phyloP scores from a whole-genome alignment of 1,284 basidiomycete species.

The Ceratorhiza oryzae-sativae region DNA sequence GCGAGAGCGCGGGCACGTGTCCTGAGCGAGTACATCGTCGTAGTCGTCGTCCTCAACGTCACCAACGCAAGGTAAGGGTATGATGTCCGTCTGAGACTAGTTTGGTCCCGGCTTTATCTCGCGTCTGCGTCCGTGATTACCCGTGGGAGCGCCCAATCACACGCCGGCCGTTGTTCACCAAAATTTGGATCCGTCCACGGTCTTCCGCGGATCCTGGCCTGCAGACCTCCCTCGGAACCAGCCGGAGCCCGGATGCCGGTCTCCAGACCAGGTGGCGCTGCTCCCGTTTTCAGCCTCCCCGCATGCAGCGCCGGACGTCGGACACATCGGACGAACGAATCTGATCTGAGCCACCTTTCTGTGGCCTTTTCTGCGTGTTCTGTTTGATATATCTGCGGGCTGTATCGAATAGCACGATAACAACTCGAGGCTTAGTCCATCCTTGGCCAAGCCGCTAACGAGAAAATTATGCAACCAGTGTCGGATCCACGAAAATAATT shows the following conservation, averaged over 20 bases:
- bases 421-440: no score
- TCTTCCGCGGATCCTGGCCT: slow-evolving; percentile 15
- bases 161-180: slow-evolving; percentile 8
- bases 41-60: background rate
- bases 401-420: no score
- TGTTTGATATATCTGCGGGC: no score
- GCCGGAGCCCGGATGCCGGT: slow-evolving; percentile 11
- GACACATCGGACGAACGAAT: slow-evolving; percentile 8
- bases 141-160: slow-evolving; percentile 34
- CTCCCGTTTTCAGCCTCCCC: no score
- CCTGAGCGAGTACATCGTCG: slow-evolving; percentile 16
- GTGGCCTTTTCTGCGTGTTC: no score
- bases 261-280: background rate
- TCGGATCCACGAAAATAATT: no score
- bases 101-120: slow-evolving; percentile 35
- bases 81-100: background rate
- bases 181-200: slow-evolving; percentile 21
- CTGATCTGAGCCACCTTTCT: background rate
- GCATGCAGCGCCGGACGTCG: background rate
- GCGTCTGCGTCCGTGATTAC: background rate
- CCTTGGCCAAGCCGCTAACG: no score
- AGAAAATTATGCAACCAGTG: no score
- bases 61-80: background rate
- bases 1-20: slow-evolving; percentile 25
- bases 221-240: slow-evolving; percentile 22